A percentile compares a stretch with the other conserved stretches of the same genome.
These are phyloP conservation scores for Candida patagonica DNA, from an alignment of 805 yeast species.

Conservation along the genomic window DNA sequence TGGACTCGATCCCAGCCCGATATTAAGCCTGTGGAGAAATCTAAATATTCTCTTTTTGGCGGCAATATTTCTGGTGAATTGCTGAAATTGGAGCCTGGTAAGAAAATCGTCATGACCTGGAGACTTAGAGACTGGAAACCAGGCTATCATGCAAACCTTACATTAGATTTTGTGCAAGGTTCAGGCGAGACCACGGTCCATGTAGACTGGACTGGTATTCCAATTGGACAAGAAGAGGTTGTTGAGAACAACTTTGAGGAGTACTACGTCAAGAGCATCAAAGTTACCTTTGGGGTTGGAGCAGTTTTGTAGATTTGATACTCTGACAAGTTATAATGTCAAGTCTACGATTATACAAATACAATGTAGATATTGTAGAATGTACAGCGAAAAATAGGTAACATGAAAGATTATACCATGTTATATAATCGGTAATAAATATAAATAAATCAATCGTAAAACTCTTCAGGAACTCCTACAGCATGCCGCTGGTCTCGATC, in stretches of 20 bases:
- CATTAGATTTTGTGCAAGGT: conserved; percentile 62
- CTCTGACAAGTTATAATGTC: conserved; percentile 2
- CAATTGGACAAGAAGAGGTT: conserved; percentile 88
- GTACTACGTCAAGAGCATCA: conserved; percentile 82
- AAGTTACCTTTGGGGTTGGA: conserved; percentile 90
- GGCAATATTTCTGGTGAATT: conserved; percentile 77
- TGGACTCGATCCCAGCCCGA: conserved; percentile 77
- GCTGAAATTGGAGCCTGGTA: conserved; percentile 46
- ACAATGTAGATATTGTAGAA: neutral
- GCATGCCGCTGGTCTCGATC: conserved; percentile 45
- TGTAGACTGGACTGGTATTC: conserved; percentile 78
- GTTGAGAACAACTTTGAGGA: conserved; percentile 80
- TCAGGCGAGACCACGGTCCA: conserved; percentile 75
- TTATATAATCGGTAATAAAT: neutral
- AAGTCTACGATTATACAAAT: neutral
- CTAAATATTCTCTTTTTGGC: conserved; percentile 64
- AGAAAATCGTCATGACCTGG: conserved; percentile 69
- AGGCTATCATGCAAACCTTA: conserved; percentile 69
- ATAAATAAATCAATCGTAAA: conserved; percentile 24
- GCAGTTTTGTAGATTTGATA: conserved; percentile 53
- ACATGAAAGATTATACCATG: too few relatives aligned
- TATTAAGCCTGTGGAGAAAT: conserved; percentile 44
- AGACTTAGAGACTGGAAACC: conserved; percentile 79
- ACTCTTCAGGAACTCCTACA: conserved; percentile 82
- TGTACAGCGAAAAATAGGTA: neutral